phyloP scores from a whole-genome alignment of 176 grass and related monocot species.

The Echinochloa phyllopogon region DNA sequence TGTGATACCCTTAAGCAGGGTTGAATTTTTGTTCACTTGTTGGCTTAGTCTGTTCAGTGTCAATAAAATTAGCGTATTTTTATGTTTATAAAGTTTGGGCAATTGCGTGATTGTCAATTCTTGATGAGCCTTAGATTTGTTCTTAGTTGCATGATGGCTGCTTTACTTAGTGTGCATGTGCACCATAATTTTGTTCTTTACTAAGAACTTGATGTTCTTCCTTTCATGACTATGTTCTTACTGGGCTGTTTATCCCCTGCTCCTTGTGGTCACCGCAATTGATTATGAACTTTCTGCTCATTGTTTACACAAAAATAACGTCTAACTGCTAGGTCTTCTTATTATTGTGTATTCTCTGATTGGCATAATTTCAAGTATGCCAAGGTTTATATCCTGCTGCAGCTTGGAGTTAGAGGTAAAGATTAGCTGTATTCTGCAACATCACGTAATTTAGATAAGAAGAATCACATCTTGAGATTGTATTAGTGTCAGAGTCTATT shows the following conservation, averaged over 20 bases:
- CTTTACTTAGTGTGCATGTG: neutral
- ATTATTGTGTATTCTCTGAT: neutral
- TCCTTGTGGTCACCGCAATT: neutral
- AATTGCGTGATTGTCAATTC: neutral
- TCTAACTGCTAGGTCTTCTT: neutral
- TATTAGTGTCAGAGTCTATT: neutral
- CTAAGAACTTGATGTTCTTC: neutral
- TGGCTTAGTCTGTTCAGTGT: neutral
- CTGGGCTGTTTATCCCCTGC: neutral
- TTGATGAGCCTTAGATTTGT: conserved; percentile 6
- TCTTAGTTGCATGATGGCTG: neutral
- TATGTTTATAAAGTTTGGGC: neutral
- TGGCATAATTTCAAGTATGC: neutral
- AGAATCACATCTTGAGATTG: neutral
- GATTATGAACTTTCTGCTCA: conserved; percentile 10
- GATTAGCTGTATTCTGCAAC: neutral
- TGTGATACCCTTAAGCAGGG: conserved; percentile 23
- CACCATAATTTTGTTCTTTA: conserved; percentile 6
- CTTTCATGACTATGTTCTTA: neutral
- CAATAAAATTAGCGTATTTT: neutral
- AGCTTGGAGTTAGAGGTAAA: neutral
- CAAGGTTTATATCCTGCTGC: neutral
- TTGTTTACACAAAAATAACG: conserved; percentile 21
- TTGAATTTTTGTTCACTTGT: too few species aligned
- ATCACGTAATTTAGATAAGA: neutral